Evolutionary conservation across 192 early-diverging fungal species (phyloP), one percentile per base, ranked within the genome.

Genomic region (Podila horticola): DNA sequence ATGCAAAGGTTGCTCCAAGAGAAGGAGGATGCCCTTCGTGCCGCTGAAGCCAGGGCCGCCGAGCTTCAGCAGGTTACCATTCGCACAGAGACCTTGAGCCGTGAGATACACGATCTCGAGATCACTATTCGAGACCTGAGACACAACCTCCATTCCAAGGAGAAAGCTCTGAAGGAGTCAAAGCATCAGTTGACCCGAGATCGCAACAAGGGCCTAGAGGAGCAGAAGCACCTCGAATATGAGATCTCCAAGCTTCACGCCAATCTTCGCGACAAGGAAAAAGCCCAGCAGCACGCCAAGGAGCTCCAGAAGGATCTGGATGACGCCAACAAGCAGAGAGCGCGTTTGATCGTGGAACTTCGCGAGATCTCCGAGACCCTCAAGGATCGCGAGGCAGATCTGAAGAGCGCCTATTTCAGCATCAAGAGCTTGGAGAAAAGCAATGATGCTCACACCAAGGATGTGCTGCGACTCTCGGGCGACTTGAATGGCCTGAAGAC

Each of bases 81-180:
- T 19, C 62, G 51, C 52, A 66, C 67, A 0, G 68, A 77, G 34
- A 51, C 67, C 12, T 58, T 77, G 58, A 77, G 51, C 3, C 61
- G 67, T 13, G 74, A 77, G 48, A 66, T 77, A 28, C 68, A 66
- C 41, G 63, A 65, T 3, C 64, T 77, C 3, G 62, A 77, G 48
- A 66, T 38, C 31, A 70, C 74, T 1, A 77, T 77, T 63, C 67
- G 41, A 12, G 62, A 70, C 17, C 68, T 77, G 4, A 67, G 63
- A 17, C 10, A 24, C 9, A 64, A 65, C 13, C 31, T 77, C 7
- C 33, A 52, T 8, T 12, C 31, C 11, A 77, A 60, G 48, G 67
- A 70, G 31, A 52, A 52, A 49, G 38, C 52, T 13, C 52, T 71
- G 19, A 51, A 61, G 49, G 45, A 70, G 19, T 51, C 64, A 3